These are phyloP conservation scores for Amphicarpaea edgeworthii DNA, from an alignment of 306 rosid genomes.

Conservation along the genomic window DNA sequence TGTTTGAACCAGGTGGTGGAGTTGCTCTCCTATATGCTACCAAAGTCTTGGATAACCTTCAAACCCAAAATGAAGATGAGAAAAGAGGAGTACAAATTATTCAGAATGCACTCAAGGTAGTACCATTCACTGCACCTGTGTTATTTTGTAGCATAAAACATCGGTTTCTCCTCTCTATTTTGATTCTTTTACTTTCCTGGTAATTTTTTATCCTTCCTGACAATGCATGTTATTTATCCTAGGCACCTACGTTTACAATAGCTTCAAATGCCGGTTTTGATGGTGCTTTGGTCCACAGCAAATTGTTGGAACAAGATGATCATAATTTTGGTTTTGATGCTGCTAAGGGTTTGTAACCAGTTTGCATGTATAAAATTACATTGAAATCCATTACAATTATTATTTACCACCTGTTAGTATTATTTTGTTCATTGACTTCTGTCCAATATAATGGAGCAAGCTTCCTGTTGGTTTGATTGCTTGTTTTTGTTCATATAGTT, in stretches of 20 bases:
- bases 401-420: background rate
- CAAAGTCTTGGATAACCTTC: slow-evolving; percentile 73
- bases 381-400: slow-evolving; percentile 9
- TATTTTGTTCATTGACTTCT: background rate
- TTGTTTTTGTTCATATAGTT: background rate
- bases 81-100: slow-evolving; percentile 86
- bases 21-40: slow-evolving; percentile 91
- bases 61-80: slow-evolving; percentile 76
- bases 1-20: slow-evolving; percentile 80
- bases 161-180: slow-evolving; percentile 13
- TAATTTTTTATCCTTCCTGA: slow-evolving; percentile 38
- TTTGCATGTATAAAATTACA: slow-evolving; percentile 1
- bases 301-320: slow-evolving; percentile 90
- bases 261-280: slow-evolving; percentile 89
- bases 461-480: slow-evolving; percentile 7
- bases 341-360: slow-evolving; percentile 70
- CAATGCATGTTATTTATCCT: slow-evolving; percentile 33
- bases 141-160: background rate
- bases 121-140: slow-evolving; percentile 31
- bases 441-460: slow-evolving; percentile 2
- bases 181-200: slow-evolving; percentile 29
- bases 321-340: slow-evolving; percentile 75
- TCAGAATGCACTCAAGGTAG: slow-evolving; percentile 88
- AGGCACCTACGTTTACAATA: slow-evolving; percentile 85
- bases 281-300: slow-evolving; percentile 75